These are phyloP conservation scores for Alternaria novae-zelandiae DNA, from an alignment of 2,329 filamentous ascomycete genomes.

Conservation along the genomic window DNA sequence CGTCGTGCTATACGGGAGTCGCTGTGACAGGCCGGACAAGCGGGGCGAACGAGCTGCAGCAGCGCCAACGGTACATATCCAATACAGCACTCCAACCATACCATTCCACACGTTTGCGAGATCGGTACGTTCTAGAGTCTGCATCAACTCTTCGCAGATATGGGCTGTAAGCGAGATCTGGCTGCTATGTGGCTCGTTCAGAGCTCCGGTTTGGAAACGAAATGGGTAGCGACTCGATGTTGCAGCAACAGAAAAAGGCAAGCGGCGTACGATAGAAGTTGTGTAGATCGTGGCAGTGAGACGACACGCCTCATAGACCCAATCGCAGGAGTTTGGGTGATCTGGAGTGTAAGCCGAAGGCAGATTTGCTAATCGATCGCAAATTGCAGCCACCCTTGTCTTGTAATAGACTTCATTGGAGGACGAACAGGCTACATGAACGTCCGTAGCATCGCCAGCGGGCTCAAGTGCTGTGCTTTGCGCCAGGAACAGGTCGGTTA, in stretches of 20 bases:
- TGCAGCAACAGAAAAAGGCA: conserved; percentile 39
- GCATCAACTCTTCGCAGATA: conserved; percentile 29
- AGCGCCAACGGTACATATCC: conserved; percentile 40
- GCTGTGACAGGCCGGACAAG: neutral
- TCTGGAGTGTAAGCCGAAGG: conserved; percentile 33
- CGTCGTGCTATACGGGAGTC: neutral
- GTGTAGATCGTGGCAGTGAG: conserved; percentile 43
- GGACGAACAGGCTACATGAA: conserved; percentile 1
- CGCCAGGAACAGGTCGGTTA: conserved; percentile 39
- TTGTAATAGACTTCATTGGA: conserved; percentile 18
- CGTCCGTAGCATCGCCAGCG: conserved; percentile 1
- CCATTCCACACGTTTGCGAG: conserved; percentile 37
- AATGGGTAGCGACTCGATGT: conserved; percentile 22
- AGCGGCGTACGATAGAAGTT: conserved; percentile 32
- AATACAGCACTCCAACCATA: conserved; percentile 46
- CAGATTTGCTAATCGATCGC: conserved; percentile 20
- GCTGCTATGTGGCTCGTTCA: neutral
- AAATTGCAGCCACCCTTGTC: conserved; percentile 18
- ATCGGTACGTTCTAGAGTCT: conserved; percentile 32
- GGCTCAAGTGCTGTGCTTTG: conserved; percentile 5
- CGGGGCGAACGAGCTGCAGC: conserved; percentile 32
- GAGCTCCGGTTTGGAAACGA: neutral
- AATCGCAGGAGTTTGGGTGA: conserved; percentile 31
- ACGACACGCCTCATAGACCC: conserved; percentile 45
- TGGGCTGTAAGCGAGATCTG: conserved; percentile 7